These are phyloP conservation scores for Picea mariana DNA, from an alignment of 83 land plant genomes.

Conservation along the genomic window DNA sequence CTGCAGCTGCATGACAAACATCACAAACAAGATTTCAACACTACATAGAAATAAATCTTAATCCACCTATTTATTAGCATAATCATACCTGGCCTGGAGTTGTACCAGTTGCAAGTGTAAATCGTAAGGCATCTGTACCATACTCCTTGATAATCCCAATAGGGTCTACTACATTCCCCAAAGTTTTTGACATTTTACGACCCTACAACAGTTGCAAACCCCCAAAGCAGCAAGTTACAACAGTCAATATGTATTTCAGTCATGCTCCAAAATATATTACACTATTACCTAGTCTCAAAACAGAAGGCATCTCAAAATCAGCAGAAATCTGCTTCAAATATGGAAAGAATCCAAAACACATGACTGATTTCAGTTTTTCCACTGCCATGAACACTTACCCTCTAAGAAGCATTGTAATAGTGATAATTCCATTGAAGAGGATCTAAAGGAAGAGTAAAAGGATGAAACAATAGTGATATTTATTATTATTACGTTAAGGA, in stretches of 20 bases:
- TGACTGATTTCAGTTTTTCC: neutral
- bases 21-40: neutral
- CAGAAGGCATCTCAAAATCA: neutral
- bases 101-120: slow-evolving; percentile 88
- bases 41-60: neutral
- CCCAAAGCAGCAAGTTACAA: neutral
- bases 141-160: slow-evolving; percentile 78
- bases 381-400: neutral
- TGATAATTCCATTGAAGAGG: neutral
- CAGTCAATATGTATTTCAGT: neutral
- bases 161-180: slow-evolving; percentile 97
- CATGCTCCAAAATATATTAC: neutral
- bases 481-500: too few species aligned
- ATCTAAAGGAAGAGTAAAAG: too few species aligned
- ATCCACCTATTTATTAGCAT: neutral
- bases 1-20: neutral
- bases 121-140: slow-evolving; percentile 96
- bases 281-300: neutral
- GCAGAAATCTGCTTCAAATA: neutral
- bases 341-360: neutral
- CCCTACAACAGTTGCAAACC: slow-evolving; percentile 54
- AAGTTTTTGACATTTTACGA: slow-evolving; percentile 93
- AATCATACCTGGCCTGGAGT: slow-evolving; percentile 85
- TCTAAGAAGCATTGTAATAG: neutral
- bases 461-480: too few species aligned